phyloP scores from a whole-genome alignment of 179 eudicot species.

The Carnegiea gigantea region DNA sequence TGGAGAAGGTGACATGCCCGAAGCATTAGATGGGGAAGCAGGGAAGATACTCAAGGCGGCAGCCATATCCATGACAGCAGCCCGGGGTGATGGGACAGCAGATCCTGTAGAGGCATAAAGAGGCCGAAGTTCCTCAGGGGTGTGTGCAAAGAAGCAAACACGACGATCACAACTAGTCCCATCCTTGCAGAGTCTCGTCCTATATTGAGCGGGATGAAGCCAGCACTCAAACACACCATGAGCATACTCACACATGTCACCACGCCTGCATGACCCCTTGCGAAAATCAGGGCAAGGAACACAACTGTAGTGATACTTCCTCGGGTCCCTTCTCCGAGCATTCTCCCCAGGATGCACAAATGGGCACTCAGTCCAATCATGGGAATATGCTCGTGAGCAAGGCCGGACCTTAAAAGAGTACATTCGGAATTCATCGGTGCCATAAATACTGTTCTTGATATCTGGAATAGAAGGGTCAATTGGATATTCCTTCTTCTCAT shows the following conservation, averaged over 20 bases:
- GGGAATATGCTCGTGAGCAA: conserved; percentile 65
- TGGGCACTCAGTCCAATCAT: conserved; percentile 73
- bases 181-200: conserved; percentile 55
- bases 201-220: conserved; percentile 63
- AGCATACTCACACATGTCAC: conserved; percentile 58
- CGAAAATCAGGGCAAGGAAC: conserved; percentile 66
- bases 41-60: conserved; percentile 46
- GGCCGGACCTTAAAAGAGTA: conserved; percentile 57
- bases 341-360: conserved; percentile 69
- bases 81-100: conserved; percentile 49
- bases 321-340: conserved; percentile 59
- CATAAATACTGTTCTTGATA: conserved; percentile 48
- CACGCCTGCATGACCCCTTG: conserved; percentile 55
- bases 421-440: conserved; percentile 66
- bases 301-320: conserved; percentile 60
- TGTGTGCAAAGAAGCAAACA: conserved; percentile 67
- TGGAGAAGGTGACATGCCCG: conserved; percentile 37
- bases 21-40: conserved; percentile 37
- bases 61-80: conserved; percentile 52
- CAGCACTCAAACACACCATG: conserved; percentile 64
- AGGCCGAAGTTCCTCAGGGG: conserved; percentile 51
- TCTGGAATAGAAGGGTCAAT: conserved; percentile 57
- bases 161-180: conserved; percentile 48
- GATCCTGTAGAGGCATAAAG: conserved; percentile 49
- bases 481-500: conserved; percentile 59